A percentile compares a stretch with the other conserved stretches of the same genome.
Conservation (phyloP, 768 basidiomycete species). For the Suillus paluster region DNA sequence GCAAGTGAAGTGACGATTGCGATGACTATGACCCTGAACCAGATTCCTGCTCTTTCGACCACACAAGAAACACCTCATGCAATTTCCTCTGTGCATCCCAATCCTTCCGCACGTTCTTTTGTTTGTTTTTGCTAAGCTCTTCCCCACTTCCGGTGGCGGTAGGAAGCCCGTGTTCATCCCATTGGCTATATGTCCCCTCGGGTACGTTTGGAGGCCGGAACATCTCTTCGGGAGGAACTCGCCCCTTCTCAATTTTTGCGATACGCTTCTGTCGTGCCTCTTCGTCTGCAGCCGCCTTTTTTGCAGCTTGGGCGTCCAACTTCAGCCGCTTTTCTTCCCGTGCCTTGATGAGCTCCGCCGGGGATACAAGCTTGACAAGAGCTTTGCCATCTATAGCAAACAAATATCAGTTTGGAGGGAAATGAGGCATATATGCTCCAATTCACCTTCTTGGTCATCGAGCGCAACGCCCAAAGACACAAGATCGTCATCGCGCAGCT, state of each 20-base stretch:
- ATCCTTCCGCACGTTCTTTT: conserved; percentile 80
- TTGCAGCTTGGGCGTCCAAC: conserved; percentile 74
- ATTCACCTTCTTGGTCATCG: conserved; percentile 92
- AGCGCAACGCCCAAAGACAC: conserved; percentile 94
- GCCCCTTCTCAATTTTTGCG: conserved; percentile 86
- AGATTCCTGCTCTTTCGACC: conserved; percentile 37
- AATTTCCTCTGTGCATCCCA: conserved; percentile 74
- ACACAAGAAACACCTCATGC: conserved; percentile 76
- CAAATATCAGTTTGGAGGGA: neutral
- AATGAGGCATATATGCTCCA: neutral
- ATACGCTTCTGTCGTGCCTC: conserved; percentile 69
- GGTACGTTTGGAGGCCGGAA: conserved; percentile 84
- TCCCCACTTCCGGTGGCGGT: conserved; percentile 83
- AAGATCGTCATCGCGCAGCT: conserved; percentile 86
- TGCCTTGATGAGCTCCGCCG: conserved; percentile 77
- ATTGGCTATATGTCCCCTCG: conserved; percentile 76
- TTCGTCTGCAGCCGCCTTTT: conserved; percentile 74
- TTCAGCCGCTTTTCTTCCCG: conserved; percentile 88
- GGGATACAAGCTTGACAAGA: conserved; percentile 88
- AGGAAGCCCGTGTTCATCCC: conserved; percentile 87
- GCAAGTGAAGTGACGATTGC: conserved; percentile 16
- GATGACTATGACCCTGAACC: neutral
- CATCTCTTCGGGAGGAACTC: conserved; percentile 70
- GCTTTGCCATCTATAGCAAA: conserved; percentile 80
- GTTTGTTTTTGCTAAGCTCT: conserved; percentile 79